Conservation (phyloP, 305 asterid species). For the Lippia alba region DNA sequence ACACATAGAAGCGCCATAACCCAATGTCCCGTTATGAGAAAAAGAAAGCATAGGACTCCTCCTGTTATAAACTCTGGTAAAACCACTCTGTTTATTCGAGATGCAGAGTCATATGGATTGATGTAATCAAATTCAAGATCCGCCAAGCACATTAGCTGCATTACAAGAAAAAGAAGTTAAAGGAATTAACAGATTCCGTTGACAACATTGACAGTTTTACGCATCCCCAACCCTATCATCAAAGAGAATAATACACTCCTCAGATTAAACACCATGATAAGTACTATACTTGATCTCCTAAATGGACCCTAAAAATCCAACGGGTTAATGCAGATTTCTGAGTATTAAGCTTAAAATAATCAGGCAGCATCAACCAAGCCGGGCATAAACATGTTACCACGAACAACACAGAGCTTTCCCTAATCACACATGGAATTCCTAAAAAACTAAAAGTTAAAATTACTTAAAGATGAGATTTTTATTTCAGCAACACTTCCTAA, state of each 20-base stretch:
- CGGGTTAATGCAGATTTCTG: neutral
- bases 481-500: neutral
- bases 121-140: constrained; percentile 89
- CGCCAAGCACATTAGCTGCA: constrained; percentile 88
- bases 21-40: constrained; percentile 87
- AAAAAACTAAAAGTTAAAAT: neutral
- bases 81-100: constrained; percentile 72
- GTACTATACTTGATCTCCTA: neutral
- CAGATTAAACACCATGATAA: neutral
- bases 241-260: neutral
- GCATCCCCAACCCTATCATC: neutral
- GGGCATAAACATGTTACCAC: constrained; percentile 5
- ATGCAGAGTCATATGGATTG: constrained; percentile 84
- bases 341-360: too few species aligned
- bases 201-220: too few species aligned
- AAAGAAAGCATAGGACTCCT: constrained; percentile 76
- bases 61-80: constrained; percentile 77
- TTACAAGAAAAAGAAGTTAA: constrained; percentile 29
- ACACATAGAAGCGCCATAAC: constrained; percentile 66
- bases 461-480: neutral
- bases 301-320: neutral
- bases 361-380: too few species aligned
- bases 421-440: neutral
- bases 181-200: neutral
- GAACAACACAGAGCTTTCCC: neutral